Percentiles rank a stretch among this genome's conserved stretches.
These are phyloP conservation scores for Plantago elongata DNA, from an alignment of 257 asterid genomes.

Conservation along the genomic window DNA sequence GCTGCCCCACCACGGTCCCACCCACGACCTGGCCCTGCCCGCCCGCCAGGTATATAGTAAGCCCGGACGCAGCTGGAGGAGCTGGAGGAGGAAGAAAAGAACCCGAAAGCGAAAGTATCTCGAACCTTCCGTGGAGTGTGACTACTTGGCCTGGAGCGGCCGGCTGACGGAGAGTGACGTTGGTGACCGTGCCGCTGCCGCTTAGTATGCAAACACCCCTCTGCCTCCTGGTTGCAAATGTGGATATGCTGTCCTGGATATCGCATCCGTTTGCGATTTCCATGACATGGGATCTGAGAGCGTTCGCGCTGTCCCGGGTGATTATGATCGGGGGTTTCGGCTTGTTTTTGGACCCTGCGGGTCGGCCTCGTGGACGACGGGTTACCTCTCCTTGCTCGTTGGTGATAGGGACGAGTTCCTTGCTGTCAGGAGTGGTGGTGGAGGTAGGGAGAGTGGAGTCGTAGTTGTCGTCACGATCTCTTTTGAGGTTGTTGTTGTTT, in stretches of 20 bases:
- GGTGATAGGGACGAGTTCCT: slow-evolving; percentile 20
- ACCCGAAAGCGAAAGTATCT: slow-evolving; percentile 51
- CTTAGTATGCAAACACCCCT: slow-evolving; percentile 47
- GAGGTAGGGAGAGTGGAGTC: neutral
- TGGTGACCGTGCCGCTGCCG: slow-evolving; percentile 46
- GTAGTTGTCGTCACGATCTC: slow-evolving; percentile 42
- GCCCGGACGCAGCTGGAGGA: slow-evolving; percentile 38
- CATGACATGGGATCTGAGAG: slow-evolving; percentile 49
- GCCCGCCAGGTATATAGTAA: slow-evolving; percentile 45
- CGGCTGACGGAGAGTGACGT: slow-evolving; percentile 44
- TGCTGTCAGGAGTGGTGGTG: slow-evolving; percentile 17
- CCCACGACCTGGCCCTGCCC: slow-evolving; percentile 55
- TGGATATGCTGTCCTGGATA: slow-evolving; percentile 36
- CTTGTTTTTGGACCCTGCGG: slow-evolving; percentile 49
- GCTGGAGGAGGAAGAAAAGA: slow-evolving; percentile 52
- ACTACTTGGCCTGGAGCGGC: slow-evolving; percentile 40
- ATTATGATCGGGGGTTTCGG: slow-evolving; percentile 53
- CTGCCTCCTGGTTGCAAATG: slow-evolving; percentile 49
- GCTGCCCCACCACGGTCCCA: slow-evolving; percentile 42
- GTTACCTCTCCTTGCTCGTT: slow-evolving; percentile 27
- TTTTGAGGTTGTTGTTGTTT: slow-evolving; percentile 25
- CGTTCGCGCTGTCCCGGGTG: slow-evolving; percentile 54
- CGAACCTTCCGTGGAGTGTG: slow-evolving; percentile 45
- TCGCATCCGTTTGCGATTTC: slow-evolving; percentile 47
- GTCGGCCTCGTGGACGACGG: slow-evolving; percentile 45